Percentiles rank a stretch among this genome's conserved stretches.
These are phyloP conservation scores for Aspergillus mulundensis DNA, from an alignment of 495 filamentous ascomycete genomes.

Conservation along the genomic window DNA sequence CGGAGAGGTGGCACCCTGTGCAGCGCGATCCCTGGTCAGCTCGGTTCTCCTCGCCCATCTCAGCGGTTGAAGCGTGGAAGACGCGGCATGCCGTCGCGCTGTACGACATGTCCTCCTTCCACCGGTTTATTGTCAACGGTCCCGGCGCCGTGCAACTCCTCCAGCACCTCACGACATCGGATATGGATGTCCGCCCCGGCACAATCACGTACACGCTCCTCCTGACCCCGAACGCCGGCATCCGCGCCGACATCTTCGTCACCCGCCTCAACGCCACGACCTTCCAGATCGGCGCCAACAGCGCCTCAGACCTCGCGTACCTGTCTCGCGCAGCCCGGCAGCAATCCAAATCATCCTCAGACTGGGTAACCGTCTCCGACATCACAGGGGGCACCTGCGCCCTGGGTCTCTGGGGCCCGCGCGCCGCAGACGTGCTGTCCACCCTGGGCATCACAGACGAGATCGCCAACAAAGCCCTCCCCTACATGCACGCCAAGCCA, in stretches of 20 bases:
- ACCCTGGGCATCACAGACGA: constrained; percentile 9
- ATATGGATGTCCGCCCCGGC: constrained; percentile 33
- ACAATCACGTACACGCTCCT: constrained; percentile 43
- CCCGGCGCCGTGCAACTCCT: constrained; percentile 42
- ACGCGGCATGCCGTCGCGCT: constrained; percentile 49
- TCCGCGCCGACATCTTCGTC: constrained; percentile 40
- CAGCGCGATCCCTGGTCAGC: constrained; percentile 46
- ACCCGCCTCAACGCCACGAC: constrained; percentile 32
- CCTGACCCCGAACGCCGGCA: constrained; percentile 37
- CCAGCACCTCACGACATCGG: constrained; percentile 41
- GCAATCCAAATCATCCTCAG: constrained; percentile 4
- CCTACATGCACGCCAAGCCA: constrained; percentile 36
- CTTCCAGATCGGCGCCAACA: constrained; percentile 47
- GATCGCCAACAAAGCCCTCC: constrained; percentile 40
- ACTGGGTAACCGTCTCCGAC: constrained; percentile 42
- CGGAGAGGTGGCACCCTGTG: constrained; percentile 39
- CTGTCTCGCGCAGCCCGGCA: constrained; percentile 38
- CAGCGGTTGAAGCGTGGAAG: constrained; percentile 49
- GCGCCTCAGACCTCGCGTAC: constrained; percentile 40
- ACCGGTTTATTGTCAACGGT: constrained; percentile 43
- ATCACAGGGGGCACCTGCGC: constrained; percentile 49
- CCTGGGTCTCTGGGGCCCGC: constrained; percentile 51
- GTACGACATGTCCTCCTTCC: constrained; percentile 53
- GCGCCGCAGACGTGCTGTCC: constrained; percentile 34
- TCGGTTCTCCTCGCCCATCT: constrained; percentile 43